Base-by-base conservation (phyloP, 768 basidiomycete genomes). In the Collybia sp. region DNA sequence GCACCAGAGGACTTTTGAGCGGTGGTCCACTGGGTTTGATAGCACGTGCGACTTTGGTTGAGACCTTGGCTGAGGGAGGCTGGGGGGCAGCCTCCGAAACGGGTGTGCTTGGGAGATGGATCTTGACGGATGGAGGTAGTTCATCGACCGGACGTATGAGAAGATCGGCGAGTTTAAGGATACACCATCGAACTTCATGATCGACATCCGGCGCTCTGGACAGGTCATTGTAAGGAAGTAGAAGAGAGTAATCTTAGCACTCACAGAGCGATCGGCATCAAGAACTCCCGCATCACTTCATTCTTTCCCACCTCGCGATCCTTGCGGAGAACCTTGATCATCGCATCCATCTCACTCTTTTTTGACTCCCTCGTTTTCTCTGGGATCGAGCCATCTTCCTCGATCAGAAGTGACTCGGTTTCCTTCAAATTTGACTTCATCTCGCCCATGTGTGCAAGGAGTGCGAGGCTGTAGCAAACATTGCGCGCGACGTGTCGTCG, bases 131-230 rank as follows among this genome's bases (percentile, higher is more conserved):
- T 1, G 94, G 94, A 5, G 87, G 71, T 1, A 82, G 75, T 64
- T 98, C 95, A 47, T 90, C 83, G 2, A 82, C 71, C 17, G 90
- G 87, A 43, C 85, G 82, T 53, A 94, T 84, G 36, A 93, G 76
- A 15, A 95, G 73, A 56, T 97, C 95, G 5, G 90, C 91, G 17
- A 96, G 70, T 65, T 98, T 97, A 56, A 98, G 73, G 41, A 95
- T 69, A 52, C 86, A 90, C 82, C 92, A 90, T 39, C 93, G 85
- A 34, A 94, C 87, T 67, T 95, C 89, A 57, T 89, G 77, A 61
- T 96, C 93, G 45, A 82, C 74, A 49, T 85, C 82, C 0, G 85
- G 74, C 30, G 83, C 79, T 30, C 91, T 93, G 49, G 3, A 30
- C 17, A 6, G 13, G 45, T 58, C 8, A 49, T 42, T 15, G 47